A percentile compares a stretch with the other conserved stretches of the same genome.
phyloP scores from a whole-genome alignment of 1,284 basidiomycete species.

The Ustilago cynodontis region DNA sequence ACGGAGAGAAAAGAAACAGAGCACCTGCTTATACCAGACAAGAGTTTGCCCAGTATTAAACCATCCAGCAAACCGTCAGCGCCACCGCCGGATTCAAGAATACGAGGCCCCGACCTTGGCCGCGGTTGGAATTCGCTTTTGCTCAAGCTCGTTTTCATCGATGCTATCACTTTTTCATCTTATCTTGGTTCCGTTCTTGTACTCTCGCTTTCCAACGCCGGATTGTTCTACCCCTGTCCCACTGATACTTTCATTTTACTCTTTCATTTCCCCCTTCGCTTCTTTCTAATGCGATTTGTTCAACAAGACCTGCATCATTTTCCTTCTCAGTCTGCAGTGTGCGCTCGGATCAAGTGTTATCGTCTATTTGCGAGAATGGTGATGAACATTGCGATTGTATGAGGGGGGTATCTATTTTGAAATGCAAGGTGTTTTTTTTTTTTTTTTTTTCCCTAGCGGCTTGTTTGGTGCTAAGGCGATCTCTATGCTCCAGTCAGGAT shows the following conservation, averaged over 20 bases:
- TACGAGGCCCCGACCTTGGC: too few relatives aligned
- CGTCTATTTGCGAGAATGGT: too few relatives aligned
- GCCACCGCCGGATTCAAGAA: too few relatives aligned
- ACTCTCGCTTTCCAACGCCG: neutral
- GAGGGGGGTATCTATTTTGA: neutral
- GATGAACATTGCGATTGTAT: neutral
- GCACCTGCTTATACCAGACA: slow-evolving; percentile 24
- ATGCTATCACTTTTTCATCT: too few relatives aligned
- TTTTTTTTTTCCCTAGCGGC: neutral
- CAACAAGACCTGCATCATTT: neutral
- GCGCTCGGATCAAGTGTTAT: neutral
- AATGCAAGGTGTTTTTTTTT: neutral
- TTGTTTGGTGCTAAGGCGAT: neutral
- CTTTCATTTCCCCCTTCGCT: neutral
- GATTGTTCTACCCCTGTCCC: neutral
- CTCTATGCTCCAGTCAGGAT: slow-evolving; percentile 11
- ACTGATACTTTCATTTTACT: slow-evolving; percentile 5
- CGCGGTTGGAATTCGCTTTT: too few relatives aligned
- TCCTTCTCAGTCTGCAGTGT: too few relatives aligned
- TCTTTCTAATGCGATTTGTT: slow-evolving; percentile 1
- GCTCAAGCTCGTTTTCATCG: neutral
- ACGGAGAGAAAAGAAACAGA: slow-evolving; percentile 30
- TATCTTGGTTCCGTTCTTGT: neutral
- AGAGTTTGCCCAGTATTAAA: slow-evolving; percentile 28
- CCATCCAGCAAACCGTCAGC: too few relatives aligned